Base-by-base conservation (phyloP, 2,329 filamentous ascomycete genomes). In the Claviceps cyperi region DNA sequence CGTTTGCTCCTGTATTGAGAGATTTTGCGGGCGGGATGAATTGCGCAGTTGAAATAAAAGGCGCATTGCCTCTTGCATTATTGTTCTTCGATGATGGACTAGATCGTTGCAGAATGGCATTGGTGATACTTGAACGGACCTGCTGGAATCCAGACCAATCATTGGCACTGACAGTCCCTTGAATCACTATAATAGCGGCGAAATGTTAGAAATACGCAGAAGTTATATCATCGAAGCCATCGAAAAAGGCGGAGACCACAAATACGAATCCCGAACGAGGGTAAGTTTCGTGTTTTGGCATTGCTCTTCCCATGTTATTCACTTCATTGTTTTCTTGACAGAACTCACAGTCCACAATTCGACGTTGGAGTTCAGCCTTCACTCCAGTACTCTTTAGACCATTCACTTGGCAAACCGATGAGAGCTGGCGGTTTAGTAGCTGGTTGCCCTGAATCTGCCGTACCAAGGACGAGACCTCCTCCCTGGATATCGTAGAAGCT, bases 301-400 rank as follows among this genome's bases (percentile, higher is more conserved):
- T 32, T 32, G 28, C 28, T 32, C 28, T 11, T 32, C 28, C 24
- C 28, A 32, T 32, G 8, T 40, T 22, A 2, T 47, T 32, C 21
- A 40, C 14, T 19, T 40, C 9, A n/a, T 39, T 47, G 15, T 47
- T 40, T 21, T 21, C 14, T 21, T 36, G n/a, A 21, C 13, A 36
- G 14, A 38, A 80, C 86, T 67, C 74, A 97, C 92, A 78, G 52
- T 78, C 72, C 55, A 84, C 78, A 53, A 96, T 85, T 59, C 91
- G 83, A 52, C 71, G 70, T 67, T 95, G 89, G 52, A 97, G 71
- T 41, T 85, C 78, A 36, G 81, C 79, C 72, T 98, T 98, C 60
- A 92, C 83, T 19, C 92, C 92, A 28, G 83, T 86, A 53, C 86
- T 84, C 56, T 79, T 77, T 37, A 94, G 72, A 45, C 81, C 77